Conservation (phyloP, 106 monocot genomes). For the Allium fistulosum region DNA sequence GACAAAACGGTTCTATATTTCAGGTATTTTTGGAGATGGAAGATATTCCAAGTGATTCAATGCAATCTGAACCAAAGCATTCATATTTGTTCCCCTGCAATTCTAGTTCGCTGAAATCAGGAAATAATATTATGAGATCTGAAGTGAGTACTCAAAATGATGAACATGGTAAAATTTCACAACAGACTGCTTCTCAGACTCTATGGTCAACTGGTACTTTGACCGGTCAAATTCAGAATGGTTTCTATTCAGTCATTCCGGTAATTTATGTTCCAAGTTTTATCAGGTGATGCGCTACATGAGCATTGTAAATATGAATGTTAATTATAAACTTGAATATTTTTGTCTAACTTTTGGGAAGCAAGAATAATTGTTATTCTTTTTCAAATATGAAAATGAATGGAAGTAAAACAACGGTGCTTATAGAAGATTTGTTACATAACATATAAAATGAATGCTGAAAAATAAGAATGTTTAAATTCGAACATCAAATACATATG, state of each 20-base stretch:
- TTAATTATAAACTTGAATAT: too few species aligned
- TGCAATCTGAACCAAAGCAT: constrained; percentile 21
- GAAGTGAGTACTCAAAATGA: constrained; percentile 13
- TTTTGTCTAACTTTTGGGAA: too few species aligned
- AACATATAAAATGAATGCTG: too few species aligned
- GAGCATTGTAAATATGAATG: too few species aligned
- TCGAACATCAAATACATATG: too few species aligned
- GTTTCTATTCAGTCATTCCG: constrained; percentile 78
- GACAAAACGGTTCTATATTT: constrained; percentile 13
- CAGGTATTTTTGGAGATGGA: constrained; percentile 35
- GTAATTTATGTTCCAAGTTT: constrained; percentile 25
- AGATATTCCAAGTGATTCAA: constrained; percentile 39
- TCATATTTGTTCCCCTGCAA: constrained; percentile 37
- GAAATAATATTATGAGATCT: constrained; percentile 20
- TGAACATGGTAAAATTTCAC: constrained; percentile 18
- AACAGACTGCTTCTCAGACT: constrained; percentile 52
- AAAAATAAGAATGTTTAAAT: too few species aligned
- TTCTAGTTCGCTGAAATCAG: constrained; percentile 38
- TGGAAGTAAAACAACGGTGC: too few species aligned
- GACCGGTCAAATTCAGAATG: constrained; percentile 65
- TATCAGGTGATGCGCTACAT: not conserved
- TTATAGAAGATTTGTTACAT: too few species aligned
- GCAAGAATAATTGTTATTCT: too few species aligned
- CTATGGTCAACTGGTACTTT: constrained; percentile 70
- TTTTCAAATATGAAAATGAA: too few species aligned